These are phyloP conservation scores for Eryngium alpinum DNA, from an alignment of 140 eudicot genomes.

Conservation along the genomic window DNA sequence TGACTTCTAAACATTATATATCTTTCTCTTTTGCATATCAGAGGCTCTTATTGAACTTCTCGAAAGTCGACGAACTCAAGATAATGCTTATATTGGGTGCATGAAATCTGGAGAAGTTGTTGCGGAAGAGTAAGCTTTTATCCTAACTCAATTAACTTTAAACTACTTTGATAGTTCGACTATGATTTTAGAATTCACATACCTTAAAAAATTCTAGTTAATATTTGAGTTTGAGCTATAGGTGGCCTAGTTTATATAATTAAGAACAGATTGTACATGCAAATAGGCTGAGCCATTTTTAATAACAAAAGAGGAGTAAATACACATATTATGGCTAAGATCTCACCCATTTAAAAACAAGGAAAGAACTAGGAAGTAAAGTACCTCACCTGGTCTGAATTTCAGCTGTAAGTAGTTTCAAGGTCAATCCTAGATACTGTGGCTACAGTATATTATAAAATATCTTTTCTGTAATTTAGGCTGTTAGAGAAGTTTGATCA, in stretches of 20 bases:
- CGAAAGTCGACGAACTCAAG: slow-evolving; percentile 61
- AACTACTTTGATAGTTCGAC: background rate
- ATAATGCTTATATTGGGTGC: slow-evolving; percentile 82
- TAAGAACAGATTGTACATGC: background rate
- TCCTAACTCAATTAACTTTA: slow-evolving; percentile 3
- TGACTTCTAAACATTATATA: background rate
- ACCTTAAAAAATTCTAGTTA: background rate
- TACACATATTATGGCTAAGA: background rate
- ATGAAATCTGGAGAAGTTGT: slow-evolving; percentile 96
- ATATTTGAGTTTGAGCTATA: background rate
- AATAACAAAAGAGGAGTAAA: background rate
- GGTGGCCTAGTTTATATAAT: background rate
- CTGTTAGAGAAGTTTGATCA: background rate
- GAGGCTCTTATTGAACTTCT: slow-evolving; percentile 78
- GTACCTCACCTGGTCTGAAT: background rate
- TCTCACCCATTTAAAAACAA: background rate
- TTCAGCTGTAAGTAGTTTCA: background rate
- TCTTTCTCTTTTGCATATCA: slow-evolving; percentile 20
- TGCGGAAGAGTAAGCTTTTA: slow-evolving; percentile 59
- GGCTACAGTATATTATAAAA: background rate
- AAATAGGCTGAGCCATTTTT: background rate
- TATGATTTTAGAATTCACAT: background rate
- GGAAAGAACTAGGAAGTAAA: background rate
- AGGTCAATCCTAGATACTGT: background rate
- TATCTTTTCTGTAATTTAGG: background rate